Percentiles rank a stretch among this genome's conserved stretches.
Conservation (phyloP, 306 rosid species). For the Inga leiocalycina region DNA sequence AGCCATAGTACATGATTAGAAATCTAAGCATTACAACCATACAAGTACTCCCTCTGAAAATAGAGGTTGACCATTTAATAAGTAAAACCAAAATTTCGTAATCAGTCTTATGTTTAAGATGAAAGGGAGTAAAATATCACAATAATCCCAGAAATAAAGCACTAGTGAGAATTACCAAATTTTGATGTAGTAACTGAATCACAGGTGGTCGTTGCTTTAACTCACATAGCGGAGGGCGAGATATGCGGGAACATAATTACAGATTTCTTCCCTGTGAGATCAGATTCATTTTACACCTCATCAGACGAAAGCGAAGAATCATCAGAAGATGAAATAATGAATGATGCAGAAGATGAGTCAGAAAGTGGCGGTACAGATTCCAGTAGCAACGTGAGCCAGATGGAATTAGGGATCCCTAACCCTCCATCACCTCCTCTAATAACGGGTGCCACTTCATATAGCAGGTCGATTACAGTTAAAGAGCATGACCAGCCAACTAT, state of each 20-base stretch:
- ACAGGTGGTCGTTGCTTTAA: constrained; percentile 64
- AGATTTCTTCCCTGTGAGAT: constrained; percentile 51
- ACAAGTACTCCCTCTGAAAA: no score
- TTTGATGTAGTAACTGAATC: constrained; percentile 10
- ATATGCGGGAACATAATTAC: constrained; percentile 31
- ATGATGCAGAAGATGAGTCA: constrained; percentile 29
- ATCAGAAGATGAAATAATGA: constrained; percentile 29
- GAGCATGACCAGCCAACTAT: constrained; percentile 28
- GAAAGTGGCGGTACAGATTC: constrained; percentile 23
- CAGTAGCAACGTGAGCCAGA: constrained; percentile 10
- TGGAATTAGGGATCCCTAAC: constrained; percentile 22
- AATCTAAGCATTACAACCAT: no score
- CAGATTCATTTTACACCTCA: constrained; percentile 44
- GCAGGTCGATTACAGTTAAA: constrained; percentile 20
- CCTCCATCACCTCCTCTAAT: constrained; percentile 59
- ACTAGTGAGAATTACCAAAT: background rate
- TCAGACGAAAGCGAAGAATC: constrained; percentile 35
- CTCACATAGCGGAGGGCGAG: constrained; percentile 42
- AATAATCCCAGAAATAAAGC: background rate
- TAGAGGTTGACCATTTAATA: no score
- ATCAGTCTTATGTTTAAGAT: no score
- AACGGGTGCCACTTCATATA: constrained; percentile 34
- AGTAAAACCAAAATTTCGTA: no score
- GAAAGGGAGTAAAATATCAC: background rate
- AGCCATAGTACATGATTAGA: no score